phyloP scores from a whole-genome alignment of 768 basidiomycete genomes.

The Boletus sp. region DNA sequence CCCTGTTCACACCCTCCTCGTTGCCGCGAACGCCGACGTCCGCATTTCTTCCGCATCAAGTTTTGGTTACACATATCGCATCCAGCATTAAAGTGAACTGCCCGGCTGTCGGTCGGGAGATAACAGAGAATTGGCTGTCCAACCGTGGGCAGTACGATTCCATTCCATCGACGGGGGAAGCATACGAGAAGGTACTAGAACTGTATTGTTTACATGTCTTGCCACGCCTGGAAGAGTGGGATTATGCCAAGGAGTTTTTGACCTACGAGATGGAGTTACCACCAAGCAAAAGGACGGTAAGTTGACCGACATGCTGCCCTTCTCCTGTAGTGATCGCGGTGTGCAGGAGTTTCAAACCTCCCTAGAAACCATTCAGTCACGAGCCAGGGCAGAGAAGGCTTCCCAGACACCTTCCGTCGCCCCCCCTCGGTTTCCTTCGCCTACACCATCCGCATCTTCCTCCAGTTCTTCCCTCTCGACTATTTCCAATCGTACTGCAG shows the following conservation, averaged over 20 bases:
- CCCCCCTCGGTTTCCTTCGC: slow-evolving; percentile 40
- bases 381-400: slow-evolving; percentile 32
- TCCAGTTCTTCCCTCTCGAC: slow-evolving; percentile 69
- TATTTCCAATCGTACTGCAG: slow-evolving; percentile 68
- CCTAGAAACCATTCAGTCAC: slow-evolving; percentile 10
- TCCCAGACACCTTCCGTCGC: slow-evolving; percentile 21
- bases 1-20: slow-evolving; percentile 60
- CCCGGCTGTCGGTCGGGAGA: slow-evolving; percentile 56
- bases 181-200: slow-evolving; percentile 74
- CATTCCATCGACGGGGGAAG: slow-evolving; percentile 40
- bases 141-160: slow-evolving; percentile 43
- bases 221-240: slow-evolving; percentile 75
- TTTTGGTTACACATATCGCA: slow-evolving; percentile 68
- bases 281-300: slow-evolving; percentile 50
- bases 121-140: slow-evolving; percentile 81
- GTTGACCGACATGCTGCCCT: slow-evolving; percentile 7
- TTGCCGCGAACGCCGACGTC: slow-evolving; percentile 40
- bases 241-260: slow-evolving; percentile 74
- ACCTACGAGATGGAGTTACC: slow-evolving; percentile 68
- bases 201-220: slow-evolving; percentile 73
- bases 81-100: slow-evolving; percentile 67
- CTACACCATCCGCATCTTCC: slow-evolving; percentile 55
- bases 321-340: slow-evolving; percentile 5
- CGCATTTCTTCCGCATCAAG: slow-evolving; percentile 63
- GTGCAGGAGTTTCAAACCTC: slow-evolving; percentile 34